Conservation (phyloP, 192 early-diverging fungal species). For the Backusella sp. region DNA sequence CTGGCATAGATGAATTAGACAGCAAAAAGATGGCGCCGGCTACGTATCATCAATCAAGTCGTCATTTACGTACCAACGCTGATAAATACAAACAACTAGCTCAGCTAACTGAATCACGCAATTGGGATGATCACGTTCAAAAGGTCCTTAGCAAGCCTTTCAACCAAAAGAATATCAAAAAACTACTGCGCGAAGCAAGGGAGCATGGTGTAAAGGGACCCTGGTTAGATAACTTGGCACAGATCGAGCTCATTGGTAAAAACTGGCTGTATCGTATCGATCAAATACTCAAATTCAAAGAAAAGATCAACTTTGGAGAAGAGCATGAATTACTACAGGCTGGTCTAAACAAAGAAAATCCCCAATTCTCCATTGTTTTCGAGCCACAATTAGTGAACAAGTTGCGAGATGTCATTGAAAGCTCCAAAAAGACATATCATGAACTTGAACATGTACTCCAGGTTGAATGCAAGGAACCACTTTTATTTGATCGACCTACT, state of each 20-base stretch:
- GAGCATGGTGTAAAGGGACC: background rate
- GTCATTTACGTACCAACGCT: background rate
- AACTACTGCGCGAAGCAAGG: background rate
- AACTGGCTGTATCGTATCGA: background rate
- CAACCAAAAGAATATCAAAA: constrained; percentile 1
- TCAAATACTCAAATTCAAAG: constrained; percentile 3
- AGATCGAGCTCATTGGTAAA: background rate
- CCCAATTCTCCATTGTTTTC: background rate
- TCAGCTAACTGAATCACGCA: background rate
- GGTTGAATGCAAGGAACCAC: background rate
- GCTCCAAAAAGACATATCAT: background rate
- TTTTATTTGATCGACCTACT: constrained; percentile 7
- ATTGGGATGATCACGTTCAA: background rate
- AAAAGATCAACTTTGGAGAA: background rate
- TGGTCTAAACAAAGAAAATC: background rate
- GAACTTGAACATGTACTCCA: constrained; percentile 1
- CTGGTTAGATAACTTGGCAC: background rate
- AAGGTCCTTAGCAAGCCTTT: background rate
- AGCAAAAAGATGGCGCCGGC: constrained; percentile 3
- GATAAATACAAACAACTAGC: background rate
- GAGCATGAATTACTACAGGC: background rate
- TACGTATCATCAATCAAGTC: background rate
- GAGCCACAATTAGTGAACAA: constrained; percentile 36
- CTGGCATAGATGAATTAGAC: constrained; percentile 27
- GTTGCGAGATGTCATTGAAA: constrained; percentile 46